Base-by-base conservation (phyloP, 169 alveolate species). In the Plasmodium cynomolgi region DNA sequence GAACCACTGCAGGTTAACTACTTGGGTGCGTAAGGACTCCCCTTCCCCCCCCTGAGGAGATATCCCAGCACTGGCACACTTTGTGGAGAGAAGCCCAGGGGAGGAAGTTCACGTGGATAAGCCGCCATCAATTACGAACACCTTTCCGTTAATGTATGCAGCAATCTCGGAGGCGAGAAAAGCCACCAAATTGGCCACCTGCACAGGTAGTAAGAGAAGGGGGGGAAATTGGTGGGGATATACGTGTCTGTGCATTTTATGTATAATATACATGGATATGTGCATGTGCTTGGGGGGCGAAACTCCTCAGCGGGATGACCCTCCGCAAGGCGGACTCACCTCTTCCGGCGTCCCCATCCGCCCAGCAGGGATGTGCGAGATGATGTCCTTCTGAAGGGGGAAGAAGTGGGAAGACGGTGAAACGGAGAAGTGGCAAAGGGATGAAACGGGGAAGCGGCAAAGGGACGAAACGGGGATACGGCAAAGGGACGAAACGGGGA, bases 331-430 rank as follows among this genome's bases (percentile, higher is more conserved):
- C 62, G 15, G 44, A 54, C 90, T 44, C 26, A 95, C 97, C 84
- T 95, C 97, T 82, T 95, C 93, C n/a, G 94, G 96, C 23, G 93
- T 84, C 33, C 97, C 97, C 90, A 95, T 75, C 39, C 97, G 56
- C 72, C 95, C 95, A 6, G 95, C 95, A 8, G 97, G 97, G 34
- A 95, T 95, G 23, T 86, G 74, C 74, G 95, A 75, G 73, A 95
- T 34, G 20, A 95, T 83, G 17, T 75, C 79, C 50, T 92, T 54
- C 97, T 95, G 95, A 82, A 50, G 79, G 85, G 31, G 20, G n/a
- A 33, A 82, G 11, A 41, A 56, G n/a, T n/a, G n/a, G n/a, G n/a
- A n/a, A n/a, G n/a, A n/a, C n/a, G n/a, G 7, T 37, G 17, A 29
- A 26, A 84, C n/a, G n/a, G n/a, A n/a, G 34, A 17, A 29, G 34